Evolutionary conservation across 2,329 filamentous ascomycete genomes (phyloP).

Genomic region (Bipolaris bicolor): DNA sequence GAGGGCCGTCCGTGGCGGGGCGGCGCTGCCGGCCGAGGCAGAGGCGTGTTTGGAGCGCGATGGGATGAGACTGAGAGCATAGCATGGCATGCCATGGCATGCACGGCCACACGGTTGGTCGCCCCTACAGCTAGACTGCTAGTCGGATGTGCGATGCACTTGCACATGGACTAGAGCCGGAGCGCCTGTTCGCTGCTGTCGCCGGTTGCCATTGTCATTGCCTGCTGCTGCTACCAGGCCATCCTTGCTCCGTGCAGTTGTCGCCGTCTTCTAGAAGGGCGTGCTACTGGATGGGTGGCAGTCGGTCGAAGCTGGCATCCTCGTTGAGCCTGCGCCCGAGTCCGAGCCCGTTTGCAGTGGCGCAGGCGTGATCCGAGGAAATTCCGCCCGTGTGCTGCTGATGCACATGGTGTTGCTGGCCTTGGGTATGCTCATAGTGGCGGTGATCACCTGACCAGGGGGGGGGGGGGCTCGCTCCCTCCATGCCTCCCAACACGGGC

Average conservation of each 20-base stretch:
- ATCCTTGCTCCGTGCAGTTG: constrained; percentile 2
- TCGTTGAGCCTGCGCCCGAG: background rate
- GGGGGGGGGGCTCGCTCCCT: too few relatives aligned
- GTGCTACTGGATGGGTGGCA: background rate
- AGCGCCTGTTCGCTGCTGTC: background rate
- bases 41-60: constrained; percentile 2
- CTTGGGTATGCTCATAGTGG: too few relatives aligned
- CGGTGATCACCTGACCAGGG: too few relatives aligned
- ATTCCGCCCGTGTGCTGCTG: background rate
- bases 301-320: background rate
- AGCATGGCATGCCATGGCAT: background rate
- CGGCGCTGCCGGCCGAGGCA: constrained; percentile 16
- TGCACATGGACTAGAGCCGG: constrained; percentile 3
- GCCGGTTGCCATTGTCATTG: too few relatives aligned
- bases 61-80: background rate
- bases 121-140: background rate
- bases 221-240: background rate
- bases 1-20: too few relatives aligned
- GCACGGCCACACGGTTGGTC: constrained; percentile 18
- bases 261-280: constrained; percentile 13
- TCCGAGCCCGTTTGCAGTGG: constrained; percentile 1
- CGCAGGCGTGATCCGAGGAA: constrained; percentile 8
- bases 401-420: too few relatives aligned
- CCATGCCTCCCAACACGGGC: background rate
- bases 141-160: background rate